Evolutionary conservation across 768 basidiomycete species (phyloP).

Genomic region (Lanmaoa rubissima): DNA sequence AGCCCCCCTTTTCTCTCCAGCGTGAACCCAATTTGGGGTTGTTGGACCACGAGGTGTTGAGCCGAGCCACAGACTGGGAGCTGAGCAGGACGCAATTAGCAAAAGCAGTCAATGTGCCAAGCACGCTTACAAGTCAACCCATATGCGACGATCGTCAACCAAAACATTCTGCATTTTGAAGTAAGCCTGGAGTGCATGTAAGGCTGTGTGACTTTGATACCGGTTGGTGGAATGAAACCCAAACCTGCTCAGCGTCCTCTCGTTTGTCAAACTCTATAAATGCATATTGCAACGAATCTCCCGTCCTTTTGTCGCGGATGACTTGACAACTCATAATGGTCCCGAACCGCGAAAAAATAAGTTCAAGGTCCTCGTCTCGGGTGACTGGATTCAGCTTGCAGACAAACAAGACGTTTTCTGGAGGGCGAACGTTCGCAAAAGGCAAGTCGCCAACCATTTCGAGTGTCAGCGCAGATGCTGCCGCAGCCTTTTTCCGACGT

Average conservation of each 20-base stretch:
- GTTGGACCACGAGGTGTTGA: conserved; percentile 84
- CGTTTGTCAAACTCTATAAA: conserved; percentile 97
- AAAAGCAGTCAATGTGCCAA: conserved; percentile 2
- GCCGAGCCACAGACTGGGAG: conserved; percentile 91
- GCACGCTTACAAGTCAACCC: conserved; percentile 92
- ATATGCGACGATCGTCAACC: conserved; percentile 95
- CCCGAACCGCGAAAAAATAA: conserved; percentile 96
- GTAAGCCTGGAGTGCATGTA: conserved; percentile 63
- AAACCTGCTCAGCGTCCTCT: conserved; percentile 90
- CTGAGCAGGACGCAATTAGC: conserved; percentile 36
- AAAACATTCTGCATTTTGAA: conserved; percentile 99
- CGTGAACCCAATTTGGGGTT: conserved; percentile 54
- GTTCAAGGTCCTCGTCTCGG: conserved; percentile 91
- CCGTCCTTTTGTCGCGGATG: conserved; percentile 92
- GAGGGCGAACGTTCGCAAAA: conserved; percentile 96
- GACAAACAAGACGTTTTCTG: conserved; percentile 97
- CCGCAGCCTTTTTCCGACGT: conserved; percentile 84
- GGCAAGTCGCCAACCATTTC: conserved; percentile 99
- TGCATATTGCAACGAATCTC: conserved; percentile 96
- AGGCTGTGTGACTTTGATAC: background rate
- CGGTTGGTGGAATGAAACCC: conserved; percentile 18
- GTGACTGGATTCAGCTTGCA: conserved; percentile 98
- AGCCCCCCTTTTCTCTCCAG: conserved; percentile 41
- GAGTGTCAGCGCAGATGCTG: conserved; percentile 90
- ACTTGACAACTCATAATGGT: conserved; percentile 97